Evolutionary conservation across 805 yeast genomes (phyloP).

Genomic region (Candida easanensis): DNA sequence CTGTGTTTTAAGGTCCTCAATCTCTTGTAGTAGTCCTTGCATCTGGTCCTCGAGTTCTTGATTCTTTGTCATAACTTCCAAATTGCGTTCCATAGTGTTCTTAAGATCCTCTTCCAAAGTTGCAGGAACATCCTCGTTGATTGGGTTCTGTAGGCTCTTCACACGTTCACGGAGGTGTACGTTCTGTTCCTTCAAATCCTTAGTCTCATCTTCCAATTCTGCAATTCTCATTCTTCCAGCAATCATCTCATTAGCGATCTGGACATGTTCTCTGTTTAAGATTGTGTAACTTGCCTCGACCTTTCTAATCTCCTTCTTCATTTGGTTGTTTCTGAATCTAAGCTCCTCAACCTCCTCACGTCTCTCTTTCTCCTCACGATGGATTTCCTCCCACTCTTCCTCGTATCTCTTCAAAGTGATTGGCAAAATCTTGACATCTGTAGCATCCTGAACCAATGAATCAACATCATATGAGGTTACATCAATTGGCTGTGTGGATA

Average conservation of each 20-base stretch:
- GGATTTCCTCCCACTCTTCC: conserved; percentile 74
- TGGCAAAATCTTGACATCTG: conserved; percentile 71
- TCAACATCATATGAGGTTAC: conserved; percentile 57
- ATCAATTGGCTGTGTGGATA: conserved; percentile 15
- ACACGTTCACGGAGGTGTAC: conserved; percentile 40
- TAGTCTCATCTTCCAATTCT: conserved; percentile 71
- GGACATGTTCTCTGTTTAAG: conserved; percentile 79
- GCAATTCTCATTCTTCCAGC: conserved; percentile 74
- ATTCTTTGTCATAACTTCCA: conserved; percentile 65
- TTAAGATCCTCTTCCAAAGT: conserved; percentile 51
- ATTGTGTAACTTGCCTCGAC: conserved; percentile 67
- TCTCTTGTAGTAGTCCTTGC: conserved; percentile 39
- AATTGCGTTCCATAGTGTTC: conserved; percentile 56
- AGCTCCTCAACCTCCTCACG: conserved; percentile 68
- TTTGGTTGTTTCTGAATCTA: conserved; percentile 62
- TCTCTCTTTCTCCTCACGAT: conserved; percentile 63
- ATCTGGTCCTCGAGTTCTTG: conserved; percentile 53
- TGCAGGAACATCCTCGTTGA: conserved; percentile 36
- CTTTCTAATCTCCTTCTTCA: conserved; percentile 69
- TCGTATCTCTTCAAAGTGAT: conserved; percentile 66
- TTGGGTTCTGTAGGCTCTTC: conserved; percentile 27
- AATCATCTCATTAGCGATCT: conserved; percentile 84
- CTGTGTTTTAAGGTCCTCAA: conserved; percentile 34
- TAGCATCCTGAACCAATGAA: conserved; percentile 74
- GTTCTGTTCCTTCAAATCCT: conserved; percentile 50